phyloP scores from a whole-genome alignment of 2,329 filamentous ascomycete genomes.

The Xylariales sp. region DNA sequence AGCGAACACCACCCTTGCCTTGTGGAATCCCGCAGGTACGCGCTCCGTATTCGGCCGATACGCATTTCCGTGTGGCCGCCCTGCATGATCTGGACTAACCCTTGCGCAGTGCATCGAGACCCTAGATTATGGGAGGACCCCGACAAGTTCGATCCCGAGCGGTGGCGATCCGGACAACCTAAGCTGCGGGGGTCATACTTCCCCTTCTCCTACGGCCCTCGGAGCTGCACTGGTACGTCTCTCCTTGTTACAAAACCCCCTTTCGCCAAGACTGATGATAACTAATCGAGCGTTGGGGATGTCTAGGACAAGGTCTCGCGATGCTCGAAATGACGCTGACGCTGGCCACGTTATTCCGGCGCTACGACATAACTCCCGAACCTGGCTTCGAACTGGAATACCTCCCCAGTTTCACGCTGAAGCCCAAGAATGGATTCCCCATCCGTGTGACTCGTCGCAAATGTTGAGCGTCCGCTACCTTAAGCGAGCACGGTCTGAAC shows the following conservation, averaged over 20 bases:
- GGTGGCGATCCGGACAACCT: slow-evolving; percentile 34
- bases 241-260: not conserved
- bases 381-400: slow-evolving; percentile 35
- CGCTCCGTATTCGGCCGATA: slow-evolving; percentile 11
- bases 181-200: slow-evolving; percentile 36
- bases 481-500: not conserved
- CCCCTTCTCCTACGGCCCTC: slow-evolving; percentile 36
- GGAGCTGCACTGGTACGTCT: slow-evolving; percentile 34
- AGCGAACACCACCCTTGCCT: slow-evolving; percentile 33
- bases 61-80: not conserved
- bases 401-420: slow-evolving; percentile 34
- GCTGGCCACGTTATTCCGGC: slow-evolving; percentile 32
- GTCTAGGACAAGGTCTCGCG: slow-evolving; percentile 35
- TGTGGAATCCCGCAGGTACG: slow-evolving; percentile 36
- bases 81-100: slow-evolving; percentile 11
- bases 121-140: slow-evolving; percentile 35
- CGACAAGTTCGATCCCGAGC: slow-evolving; percentile 37
- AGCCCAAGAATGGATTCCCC: slow-evolving; percentile 33
- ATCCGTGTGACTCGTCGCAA: slow-evolving; percentile 30
- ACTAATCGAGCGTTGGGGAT: slow-evolving; percentile 7
- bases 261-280: not conserved
- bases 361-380: slow-evolving; percentile 29
- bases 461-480: slow-evolving; percentile 1
- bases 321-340: slow-evolving; percentile 37
- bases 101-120: slow-evolving; percentile 30